Conservation (phyloP, 1,284 basidiomycete genomes). For the Athelia psychrophila region DNA sequence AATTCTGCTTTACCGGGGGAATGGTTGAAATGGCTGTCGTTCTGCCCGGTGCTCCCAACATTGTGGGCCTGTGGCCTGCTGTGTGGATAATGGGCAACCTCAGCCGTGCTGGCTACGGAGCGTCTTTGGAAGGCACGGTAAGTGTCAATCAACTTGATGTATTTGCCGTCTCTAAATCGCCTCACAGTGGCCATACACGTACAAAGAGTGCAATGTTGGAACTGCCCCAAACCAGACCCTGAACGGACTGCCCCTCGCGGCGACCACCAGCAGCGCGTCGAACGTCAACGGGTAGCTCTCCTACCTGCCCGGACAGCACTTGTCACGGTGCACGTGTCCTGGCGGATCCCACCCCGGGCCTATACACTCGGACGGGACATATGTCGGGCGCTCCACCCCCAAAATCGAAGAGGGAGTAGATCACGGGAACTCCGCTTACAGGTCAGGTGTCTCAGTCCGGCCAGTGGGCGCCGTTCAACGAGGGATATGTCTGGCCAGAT, state of each 20-base stretch:
- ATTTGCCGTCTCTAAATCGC: no score
- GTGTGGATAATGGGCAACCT: constrained; percentile 69
- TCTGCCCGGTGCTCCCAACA: constrained; percentile 57
- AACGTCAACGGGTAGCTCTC: constrained; percentile 40
- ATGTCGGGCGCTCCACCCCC: constrained; percentile 62
- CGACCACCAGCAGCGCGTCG: constrained; percentile 35
- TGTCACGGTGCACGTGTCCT: constrained; percentile 66
- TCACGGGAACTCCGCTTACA: constrained; percentile 9
- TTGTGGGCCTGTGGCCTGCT: constrained; percentile 48
- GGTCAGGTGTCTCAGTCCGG: constrained; percentile 21
- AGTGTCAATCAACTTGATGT: constrained; percentile 5
- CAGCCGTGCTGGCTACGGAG: constrained; percentile 62
- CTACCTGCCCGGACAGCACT: constrained; percentile 57
- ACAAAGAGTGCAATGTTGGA: constrained; percentile 57
- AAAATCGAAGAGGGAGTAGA: constrained; percentile 53
- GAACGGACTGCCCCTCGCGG: constrained; percentile 35
- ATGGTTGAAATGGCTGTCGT: constrained; percentile 54
- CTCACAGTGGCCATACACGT: constrained; percentile 44
- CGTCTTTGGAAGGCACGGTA: constrained; percentile 60
- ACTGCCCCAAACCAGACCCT: constrained; percentile 51
- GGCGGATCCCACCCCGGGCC: constrained; percentile 68
- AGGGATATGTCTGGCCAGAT: constrained; percentile 6
- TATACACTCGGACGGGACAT: constrained; percentile 41
- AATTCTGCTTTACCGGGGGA: constrained; percentile 79
- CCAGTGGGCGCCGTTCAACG: constrained; percentile 20